These are phyloP conservation scores for Teratosphaeria destructans DNA, from an alignment of 2,329 filamentous ascomycete genomes.

Conservation along the genomic window DNA sequence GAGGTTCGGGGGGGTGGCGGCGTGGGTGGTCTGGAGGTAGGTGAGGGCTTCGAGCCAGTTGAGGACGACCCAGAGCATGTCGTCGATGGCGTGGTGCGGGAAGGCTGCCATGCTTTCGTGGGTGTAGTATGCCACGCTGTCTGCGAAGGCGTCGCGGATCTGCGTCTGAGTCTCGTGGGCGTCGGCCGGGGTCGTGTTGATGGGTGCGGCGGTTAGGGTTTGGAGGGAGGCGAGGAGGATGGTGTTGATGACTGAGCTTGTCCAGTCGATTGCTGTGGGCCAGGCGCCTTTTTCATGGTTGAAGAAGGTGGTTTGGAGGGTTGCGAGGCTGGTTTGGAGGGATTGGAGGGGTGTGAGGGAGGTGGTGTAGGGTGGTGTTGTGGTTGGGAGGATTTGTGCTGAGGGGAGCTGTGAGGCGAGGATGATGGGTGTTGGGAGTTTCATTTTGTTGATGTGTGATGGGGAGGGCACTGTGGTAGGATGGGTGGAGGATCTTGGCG, in stretches of 20 bases:
- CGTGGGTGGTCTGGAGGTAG: conserved; percentile 43
- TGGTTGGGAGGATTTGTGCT: background rate
- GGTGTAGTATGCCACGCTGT: conserved; percentile 70
- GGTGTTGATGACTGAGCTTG: conserved; percentile 72
- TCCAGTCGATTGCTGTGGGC: conserved; percentile 88
- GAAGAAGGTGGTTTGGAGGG: conserved; percentile 71
- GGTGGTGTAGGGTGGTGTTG: background rate
- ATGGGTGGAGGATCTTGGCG: background rate
- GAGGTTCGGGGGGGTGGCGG: too few species aligned
- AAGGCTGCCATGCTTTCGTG: conserved; percentile 71
- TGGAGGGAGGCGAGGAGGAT: conserved; percentile 58
- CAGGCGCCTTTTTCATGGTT: conserved; percentile 67
- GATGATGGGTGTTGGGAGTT: too few species aligned
- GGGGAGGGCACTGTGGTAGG: too few species aligned
- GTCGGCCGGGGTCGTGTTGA: conserved; percentile 19
- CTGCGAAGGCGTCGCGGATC: conserved; percentile 72
- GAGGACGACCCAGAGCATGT: conserved; percentile 91
- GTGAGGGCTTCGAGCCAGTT: conserved; percentile 78
- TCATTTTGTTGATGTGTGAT: too few species aligned
- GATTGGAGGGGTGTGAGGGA: conserved; percentile 7
- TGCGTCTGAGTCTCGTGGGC: conserved; percentile 49
- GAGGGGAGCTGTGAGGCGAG: too few species aligned
- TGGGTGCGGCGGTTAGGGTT: conserved; percentile 33
- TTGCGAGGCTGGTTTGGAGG: conserved; percentile 50
- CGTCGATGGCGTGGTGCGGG: conserved; percentile 73